Percentiles rank a stretch among this genome's conserved stretches.
phyloP scores from a whole-genome alignment of 306 rosid species.

The Quillaja saponaria region DNA sequence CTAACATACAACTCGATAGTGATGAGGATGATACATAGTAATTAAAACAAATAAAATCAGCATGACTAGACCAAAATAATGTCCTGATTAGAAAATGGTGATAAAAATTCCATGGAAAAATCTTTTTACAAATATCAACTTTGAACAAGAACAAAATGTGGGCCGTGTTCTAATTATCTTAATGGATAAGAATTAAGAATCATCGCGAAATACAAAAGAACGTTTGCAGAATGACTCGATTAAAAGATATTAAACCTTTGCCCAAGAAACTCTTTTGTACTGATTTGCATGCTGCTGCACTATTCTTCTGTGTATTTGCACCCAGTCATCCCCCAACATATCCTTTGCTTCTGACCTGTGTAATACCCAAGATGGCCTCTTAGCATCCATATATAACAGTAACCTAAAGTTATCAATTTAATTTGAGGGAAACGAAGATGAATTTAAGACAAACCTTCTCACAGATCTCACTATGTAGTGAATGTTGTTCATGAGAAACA shows the following conservation, averaged over 20 bases:
- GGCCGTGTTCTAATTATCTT: background rate
- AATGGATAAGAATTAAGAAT: background rate
- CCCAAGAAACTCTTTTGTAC: conserved; percentile 97
- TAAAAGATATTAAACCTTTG: conserved; percentile 58
- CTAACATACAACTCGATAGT: conserved; percentile 4
- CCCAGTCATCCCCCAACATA: conserved; percentile 98
- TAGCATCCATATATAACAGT: conserved; percentile 18
- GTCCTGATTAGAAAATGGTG: conserved; percentile 2
- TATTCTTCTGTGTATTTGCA: conserved; percentile 93
- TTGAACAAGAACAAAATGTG: background rate
- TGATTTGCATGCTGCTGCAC: conserved; percentile 99
- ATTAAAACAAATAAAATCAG: conserved; percentile 1
- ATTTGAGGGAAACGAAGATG: background rate
- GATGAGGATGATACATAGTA: background rate
- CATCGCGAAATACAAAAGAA: background rate
- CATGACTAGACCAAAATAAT: conserved; percentile 6
- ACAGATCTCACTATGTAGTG: conserved; percentile 98
- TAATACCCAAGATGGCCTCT: conserved; percentile 12
- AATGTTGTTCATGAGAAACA: conserved; percentile 97
- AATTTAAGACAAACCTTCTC: conserved; percentile 58
- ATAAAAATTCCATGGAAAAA: background rate
- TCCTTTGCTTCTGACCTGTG: conserved; percentile 95
- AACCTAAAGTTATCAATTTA: background rate
- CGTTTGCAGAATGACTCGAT: background rate
- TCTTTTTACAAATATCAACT: background rate